A percentile compares a stretch with the other conserved stretches of the same genome.
Conservation (phyloP, 2,329 filamentous ascomycete genomes). For the Hymenoscyphus fraxineus region DNA sequence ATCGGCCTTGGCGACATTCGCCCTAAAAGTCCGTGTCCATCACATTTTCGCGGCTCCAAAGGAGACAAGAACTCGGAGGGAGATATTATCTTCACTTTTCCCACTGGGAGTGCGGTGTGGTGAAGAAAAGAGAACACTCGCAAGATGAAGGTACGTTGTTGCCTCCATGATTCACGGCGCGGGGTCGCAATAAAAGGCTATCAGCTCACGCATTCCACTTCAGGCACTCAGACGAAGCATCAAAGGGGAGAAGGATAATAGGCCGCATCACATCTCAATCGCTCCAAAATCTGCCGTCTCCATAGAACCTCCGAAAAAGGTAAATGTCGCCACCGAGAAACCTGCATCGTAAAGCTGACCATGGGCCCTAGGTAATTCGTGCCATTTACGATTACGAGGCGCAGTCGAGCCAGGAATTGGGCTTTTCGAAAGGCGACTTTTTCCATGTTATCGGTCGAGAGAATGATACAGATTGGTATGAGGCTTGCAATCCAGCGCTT, state of each 20-base stretch:
- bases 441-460: constrained; percentile 97
- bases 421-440: constrained; percentile 93
- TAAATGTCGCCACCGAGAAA: constrained; percentile 36
- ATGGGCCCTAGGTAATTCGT: constrained; percentile 74
- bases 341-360: constrained; percentile 11
- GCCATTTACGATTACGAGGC: constrained; percentile 91
- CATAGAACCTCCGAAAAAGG: constrained; percentile 71
- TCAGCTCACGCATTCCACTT: constrained; percentile 28
- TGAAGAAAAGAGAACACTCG: constrained; percentile 22
- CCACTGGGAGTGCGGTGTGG: constrained; percentile 15
- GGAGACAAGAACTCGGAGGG: constrained; percentile 9
- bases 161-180: constrained; percentile 4
- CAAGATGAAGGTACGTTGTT: constrained; percentile 31
- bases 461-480: constrained; percentile 94
- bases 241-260: constrained; percentile 65
- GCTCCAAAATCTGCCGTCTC: constrained; percentile 67
- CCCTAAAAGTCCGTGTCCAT: background rate
- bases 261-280: constrained; percentile 61
- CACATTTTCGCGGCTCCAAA: background rate
- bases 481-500: constrained; percentile 90
- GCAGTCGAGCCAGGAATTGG: constrained; percentile 71
- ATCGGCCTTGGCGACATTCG: background rate
- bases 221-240: constrained; percentile 64
- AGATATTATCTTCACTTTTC: constrained; percentile 1
- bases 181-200: constrained; percentile 5